Evolutionary conservation across 2,329 filamentous ascomycete species (phyloP).

Genomic region (Camillea tinctor): DNA sequence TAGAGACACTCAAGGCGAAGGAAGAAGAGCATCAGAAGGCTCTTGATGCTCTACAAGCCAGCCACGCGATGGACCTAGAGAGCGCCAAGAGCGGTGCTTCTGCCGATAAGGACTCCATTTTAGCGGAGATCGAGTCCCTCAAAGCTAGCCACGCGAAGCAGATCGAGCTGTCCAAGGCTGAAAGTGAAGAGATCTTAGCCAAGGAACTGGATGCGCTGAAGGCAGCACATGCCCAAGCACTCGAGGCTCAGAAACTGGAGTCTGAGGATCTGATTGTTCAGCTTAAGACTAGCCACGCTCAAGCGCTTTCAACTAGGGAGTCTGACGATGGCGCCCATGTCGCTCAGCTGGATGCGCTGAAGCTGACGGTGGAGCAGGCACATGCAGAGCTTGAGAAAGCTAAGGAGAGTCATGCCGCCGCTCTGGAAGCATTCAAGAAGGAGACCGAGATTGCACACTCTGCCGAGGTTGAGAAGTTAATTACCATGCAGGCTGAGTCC

Average conservation of each 20-base stretch:
- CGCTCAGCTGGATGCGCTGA: slow-evolving; percentile 36
- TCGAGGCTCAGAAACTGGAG: slow-evolving; percentile 44
- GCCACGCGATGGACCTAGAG: slow-evolving; percentile 59
- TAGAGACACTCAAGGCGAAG: slow-evolving; percentile 49
- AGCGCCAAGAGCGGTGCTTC: slow-evolving; percentile 52
- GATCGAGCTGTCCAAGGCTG: slow-evolving; percentile 42
- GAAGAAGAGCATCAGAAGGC: slow-evolving; percentile 53
- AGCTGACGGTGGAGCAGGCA: slow-evolving; percentile 33
- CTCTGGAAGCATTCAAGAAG: slow-evolving; percentile 41
- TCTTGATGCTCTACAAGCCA: slow-evolving; percentile 54
- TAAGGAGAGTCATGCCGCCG: slow-evolving; percentile 34
- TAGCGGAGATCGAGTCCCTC: slow-evolving; percentile 51
- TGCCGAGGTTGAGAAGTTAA: slow-evolving; percentile 46
- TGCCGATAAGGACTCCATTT: slow-evolving; percentile 47
- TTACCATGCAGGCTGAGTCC: slow-evolving; percentile 43
- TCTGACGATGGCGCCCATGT: slow-evolving; percentile 34
- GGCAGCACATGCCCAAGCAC: slow-evolving; percentile 41
- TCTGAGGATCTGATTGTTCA: slow-evolving; percentile 39
- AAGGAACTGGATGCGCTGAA: slow-evolving; percentile 39
- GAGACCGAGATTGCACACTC: slow-evolving; percentile 40
- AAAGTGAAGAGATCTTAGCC: slow-evolving; percentile 40
- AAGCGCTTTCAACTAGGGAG: slow-evolving; percentile 36
- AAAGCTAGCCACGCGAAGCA: slow-evolving; percentile 55
- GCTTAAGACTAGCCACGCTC: slow-evolving; percentile 34
- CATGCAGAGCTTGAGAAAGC: slow-evolving; percentile 31